A percentile compares a stretch with the other conserved stretches of the same genome.
Conservation (phyloP, 257 asterid species). For the Solanum medicagineum region DNA sequence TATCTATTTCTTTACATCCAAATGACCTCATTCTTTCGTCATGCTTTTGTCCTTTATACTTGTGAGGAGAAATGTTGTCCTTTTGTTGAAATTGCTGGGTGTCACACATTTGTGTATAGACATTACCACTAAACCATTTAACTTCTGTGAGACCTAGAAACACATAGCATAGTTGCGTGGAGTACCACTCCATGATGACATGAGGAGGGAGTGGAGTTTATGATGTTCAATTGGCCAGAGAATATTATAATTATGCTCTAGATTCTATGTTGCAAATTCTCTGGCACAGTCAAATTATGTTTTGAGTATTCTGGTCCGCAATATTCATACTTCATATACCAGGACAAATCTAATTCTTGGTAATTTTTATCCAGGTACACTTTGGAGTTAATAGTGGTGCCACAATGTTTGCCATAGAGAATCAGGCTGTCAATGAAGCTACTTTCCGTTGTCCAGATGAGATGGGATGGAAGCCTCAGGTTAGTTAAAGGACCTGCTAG, state of each 20-base stretch:
- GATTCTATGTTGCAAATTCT: not conserved
- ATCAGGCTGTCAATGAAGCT: conserved; percentile 89
- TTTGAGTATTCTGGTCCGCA: not conserved
- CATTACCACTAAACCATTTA: not conserved
- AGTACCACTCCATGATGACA: not conserved
- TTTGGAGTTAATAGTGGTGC: conserved; percentile 99
- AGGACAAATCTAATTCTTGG: conserved; percentile 3
- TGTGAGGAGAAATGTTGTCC: not conserved
- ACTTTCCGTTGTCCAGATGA: conserved; percentile 98
- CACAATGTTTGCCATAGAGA: conserved; percentile 83
- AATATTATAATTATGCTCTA: not conserved
- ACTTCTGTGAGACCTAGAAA: not conserved
- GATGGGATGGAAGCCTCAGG: conserved; percentile 99
- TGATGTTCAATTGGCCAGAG: not conserved
- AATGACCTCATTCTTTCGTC: not conserved
- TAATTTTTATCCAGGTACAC: conserved; percentile 48
- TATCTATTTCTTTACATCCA: not conserved
- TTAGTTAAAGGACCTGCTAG: not conserved
- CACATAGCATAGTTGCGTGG: not conserved
- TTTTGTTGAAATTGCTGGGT: not conserved
- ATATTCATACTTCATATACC: not conserved
- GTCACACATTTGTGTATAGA: not conserved
- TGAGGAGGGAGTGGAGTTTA: not conserved
- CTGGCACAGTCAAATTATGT: not conserved
- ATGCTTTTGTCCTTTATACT: not conserved